A percentile compares a stretch with the other conserved stretches of the same genome.
Conservation (phyloP, 306 rosid species). For the Gastrolobium villosum region DNA sequence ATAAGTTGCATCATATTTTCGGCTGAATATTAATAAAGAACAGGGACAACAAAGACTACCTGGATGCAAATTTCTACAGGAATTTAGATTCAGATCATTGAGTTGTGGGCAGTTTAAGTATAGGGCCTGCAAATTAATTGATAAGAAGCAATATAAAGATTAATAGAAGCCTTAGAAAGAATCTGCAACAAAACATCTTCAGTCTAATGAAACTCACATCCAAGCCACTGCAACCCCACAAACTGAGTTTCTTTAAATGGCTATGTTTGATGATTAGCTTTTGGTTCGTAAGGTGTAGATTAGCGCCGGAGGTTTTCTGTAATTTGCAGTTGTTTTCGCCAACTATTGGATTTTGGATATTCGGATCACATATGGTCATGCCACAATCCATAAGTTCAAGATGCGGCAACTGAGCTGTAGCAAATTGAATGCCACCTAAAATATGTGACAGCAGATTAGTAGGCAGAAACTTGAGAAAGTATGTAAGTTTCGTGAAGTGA, state of each 20-base stretch:
- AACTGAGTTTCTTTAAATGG: conserved; percentile 85
- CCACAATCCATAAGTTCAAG: conserved; percentile 99
- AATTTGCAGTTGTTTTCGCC: conserved; percentile 53
- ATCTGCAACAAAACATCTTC: conserved; percentile 3
- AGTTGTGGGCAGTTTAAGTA: conserved; percentile 89
- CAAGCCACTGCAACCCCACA: conserved; percentile 98
- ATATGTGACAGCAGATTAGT: conserved; percentile 39
- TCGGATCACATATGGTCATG: conserved; percentile 86
- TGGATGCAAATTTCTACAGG: conserved; percentile 89
- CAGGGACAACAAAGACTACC: conserved; percentile 59
- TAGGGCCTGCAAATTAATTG: conserved; percentile 72
- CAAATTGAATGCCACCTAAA: conserved; percentile 96
- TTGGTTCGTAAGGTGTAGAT: conserved; percentile 70
- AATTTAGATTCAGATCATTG: conserved; percentile 85
- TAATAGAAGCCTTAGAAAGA: conserved; percentile 32
- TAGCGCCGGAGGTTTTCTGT: conserved; percentile 53
- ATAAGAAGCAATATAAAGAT: conserved; percentile 43
- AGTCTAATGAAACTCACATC: conserved; percentile 70
- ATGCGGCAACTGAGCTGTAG: conserved; percentile 87
- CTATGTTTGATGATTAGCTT: conserved; percentile 89
- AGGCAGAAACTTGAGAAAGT: conserved; percentile 37
- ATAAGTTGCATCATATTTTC: conserved; percentile 7
- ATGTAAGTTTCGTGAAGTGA: conserved; percentile 19
- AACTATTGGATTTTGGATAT: conserved; percentile 52
- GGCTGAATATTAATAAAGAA: conserved; percentile 33